phyloP scores from a whole-genome alignment of 805 yeast species.

The Saturnispora halmiae region DNA sequence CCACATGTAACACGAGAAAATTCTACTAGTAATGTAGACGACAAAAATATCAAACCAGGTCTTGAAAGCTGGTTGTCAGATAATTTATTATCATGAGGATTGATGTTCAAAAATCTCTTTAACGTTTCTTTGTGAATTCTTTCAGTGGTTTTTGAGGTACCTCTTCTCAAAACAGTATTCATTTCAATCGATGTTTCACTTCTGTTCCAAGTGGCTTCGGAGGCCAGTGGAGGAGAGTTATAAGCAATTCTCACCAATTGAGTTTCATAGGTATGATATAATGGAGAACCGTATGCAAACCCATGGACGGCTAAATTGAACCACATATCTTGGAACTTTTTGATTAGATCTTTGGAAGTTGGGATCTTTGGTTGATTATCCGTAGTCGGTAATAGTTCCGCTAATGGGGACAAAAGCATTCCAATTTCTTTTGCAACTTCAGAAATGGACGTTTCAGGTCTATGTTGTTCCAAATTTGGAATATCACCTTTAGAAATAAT shows the following conservation, averaged over 20 bases:
- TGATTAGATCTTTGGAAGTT: slow-evolving; percentile 41
- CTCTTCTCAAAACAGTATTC: slow-evolving; percentile 83
- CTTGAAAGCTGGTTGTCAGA: slow-evolving; percentile 44
- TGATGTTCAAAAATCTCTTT: slow-evolving; percentile 40
- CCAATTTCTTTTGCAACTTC: slow-evolving; percentile 63
- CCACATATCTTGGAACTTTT: slow-evolving; percentile 83
- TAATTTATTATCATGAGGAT: slow-evolving; percentile 35
- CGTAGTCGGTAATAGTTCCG: slow-evolving; percentile 57
- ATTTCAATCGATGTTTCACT: slow-evolving; percentile 88
- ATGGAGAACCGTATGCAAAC: slow-evolving; percentile 46
- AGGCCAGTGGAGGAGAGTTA: slow-evolving; percentile 80
- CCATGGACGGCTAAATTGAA: slow-evolving; percentile 91
- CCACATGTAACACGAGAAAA: slow-evolving; percentile 70
- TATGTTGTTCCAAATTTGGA: slow-evolving; percentile 60
- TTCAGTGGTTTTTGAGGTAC: slow-evolving; percentile 73
- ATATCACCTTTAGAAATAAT: slow-evolving; percentile 56
- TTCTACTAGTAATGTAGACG: slow-evolving; percentile 76
- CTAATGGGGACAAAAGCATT: slow-evolving; percentile 60
- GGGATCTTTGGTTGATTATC: slow-evolving; percentile 36
- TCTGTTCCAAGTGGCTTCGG: slow-evolving; percentile 69
- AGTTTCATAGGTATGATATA: slow-evolving; percentile 37
- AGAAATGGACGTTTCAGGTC: slow-evolving; percentile 65
- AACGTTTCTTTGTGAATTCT: slow-evolving; percentile 63
- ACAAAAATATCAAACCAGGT: slow-evolving; percentile 78
- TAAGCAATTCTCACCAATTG: slow-evolving; percentile 68